A percentile compares a stretch with the other conserved stretches of the same genome.
These are phyloP conservation scores for Saccharomycopsis lassenensis DNA, from an alignment of 805 yeast genomes.

Conservation along the genomic window DNA sequence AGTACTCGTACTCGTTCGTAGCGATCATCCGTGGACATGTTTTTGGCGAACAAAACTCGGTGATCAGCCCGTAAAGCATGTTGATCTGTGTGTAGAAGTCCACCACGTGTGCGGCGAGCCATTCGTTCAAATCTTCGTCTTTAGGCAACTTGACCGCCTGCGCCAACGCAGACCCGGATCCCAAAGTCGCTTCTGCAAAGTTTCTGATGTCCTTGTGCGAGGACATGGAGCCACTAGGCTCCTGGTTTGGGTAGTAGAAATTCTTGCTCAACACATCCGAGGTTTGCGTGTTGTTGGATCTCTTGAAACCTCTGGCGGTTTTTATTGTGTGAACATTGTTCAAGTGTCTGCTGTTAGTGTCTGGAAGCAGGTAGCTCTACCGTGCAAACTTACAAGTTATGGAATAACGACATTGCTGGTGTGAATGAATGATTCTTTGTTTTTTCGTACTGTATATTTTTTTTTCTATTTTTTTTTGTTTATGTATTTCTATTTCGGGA, in stretches of 20 bases:
- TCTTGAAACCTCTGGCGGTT: constrained; percentile 36
- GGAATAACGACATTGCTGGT: constrained; percentile 19
- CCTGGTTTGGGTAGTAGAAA: constrained; percentile 15
- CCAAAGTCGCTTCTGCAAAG: constrained; percentile 91
- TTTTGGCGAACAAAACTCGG: constrained; percentile 92
- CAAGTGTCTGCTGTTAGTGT: constrained; percentile 24
- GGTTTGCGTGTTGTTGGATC: constrained; percentile 20
- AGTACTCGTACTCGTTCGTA: constrained; percentile 89
- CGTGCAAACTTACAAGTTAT: constrained; percentile 22
- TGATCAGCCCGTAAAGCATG: constrained; percentile 91
- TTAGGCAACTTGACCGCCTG: constrained; percentile 91
- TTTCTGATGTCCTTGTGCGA: constrained; percentile 67
- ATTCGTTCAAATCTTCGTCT: constrained; percentile 85
- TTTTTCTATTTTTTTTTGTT: neutral
- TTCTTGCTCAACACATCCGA: constrained; percentile 6
- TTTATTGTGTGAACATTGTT: constrained; percentile 35
- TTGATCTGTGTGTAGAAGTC: constrained; percentile 94
- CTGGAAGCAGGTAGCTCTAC: constrained; percentile 1
- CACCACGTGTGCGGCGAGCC: constrained; percentile 97
- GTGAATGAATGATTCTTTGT: neutral
- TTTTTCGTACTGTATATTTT: neutral
- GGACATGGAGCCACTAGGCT: constrained; percentile 27
- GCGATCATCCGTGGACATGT: constrained; percentile 97
- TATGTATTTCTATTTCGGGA: constrained; percentile 6
- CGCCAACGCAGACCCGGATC: constrained; percentile 80